Percentiles rank a stretch among this genome's conserved stretches.
phyloP scores from a whole-genome alignment of 139 green algal genomes.

The Eudorina sp. region DNA sequence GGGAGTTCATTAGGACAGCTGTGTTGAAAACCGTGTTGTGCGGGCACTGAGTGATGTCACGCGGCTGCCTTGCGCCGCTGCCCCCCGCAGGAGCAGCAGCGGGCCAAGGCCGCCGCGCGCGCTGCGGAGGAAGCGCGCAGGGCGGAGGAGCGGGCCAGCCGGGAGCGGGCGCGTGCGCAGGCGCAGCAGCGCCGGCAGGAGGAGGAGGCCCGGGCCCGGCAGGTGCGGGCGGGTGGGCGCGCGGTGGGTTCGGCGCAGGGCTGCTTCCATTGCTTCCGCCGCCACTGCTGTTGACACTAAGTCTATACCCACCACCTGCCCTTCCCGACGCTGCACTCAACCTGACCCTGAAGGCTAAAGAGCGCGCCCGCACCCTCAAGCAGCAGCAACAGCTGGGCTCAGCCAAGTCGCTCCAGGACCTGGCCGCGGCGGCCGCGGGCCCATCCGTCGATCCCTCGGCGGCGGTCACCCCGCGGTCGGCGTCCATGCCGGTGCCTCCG shows the following conservation, averaged over 20 bases:
- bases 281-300: background rate
- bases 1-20: too few species aligned
- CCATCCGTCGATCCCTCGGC: background rate
- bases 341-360: background rate
- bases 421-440: background rate
- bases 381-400: conserved; percentile 16
- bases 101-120: background rate
- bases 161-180: background rate
- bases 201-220: background rate
- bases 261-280: background rate
- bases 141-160: conserved; percentile 7
- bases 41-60: too few species aligned
- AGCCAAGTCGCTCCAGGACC: conserved; percentile 19
- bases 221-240: background rate
- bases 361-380: background rate
- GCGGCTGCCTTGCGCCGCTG: too few species aligned
- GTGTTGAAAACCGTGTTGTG: too few species aligned
- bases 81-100: conserved; percentile 34
- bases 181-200: conserved; percentile 8
- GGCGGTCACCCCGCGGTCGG: background rate
- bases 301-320: background rate
- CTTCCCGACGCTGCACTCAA: too few species aligned
- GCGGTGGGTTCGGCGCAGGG: too few species aligned
- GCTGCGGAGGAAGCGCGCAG: conserved; percentile 12
- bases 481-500: too few species aligned